These are phyloP conservation scores for Abortiporus biennis DNA, from an alignment of 1,284 basidiomycete species.

Conservation along the genomic window DNA sequence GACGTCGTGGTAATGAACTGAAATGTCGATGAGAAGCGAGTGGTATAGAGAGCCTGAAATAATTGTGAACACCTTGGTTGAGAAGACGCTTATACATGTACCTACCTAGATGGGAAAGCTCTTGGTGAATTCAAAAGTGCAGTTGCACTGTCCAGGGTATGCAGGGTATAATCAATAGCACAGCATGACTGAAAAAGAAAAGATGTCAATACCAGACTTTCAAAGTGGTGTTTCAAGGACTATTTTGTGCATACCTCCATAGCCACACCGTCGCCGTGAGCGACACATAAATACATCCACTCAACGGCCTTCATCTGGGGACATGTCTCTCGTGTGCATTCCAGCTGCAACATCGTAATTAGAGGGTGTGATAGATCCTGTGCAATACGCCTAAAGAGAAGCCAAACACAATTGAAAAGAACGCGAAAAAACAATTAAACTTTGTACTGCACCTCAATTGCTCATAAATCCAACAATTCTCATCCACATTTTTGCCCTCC, in stretches of 20 bases:
- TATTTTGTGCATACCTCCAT: conserved; percentile 75
- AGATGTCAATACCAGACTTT: conserved; percentile 5
- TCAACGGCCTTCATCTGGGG: conserved; percentile 97
- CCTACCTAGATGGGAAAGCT: conserved; percentile 85
- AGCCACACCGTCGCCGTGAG: conserved; percentile 75
- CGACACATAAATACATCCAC: conserved; percentile 95
- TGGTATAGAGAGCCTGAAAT: conserved; percentile 71
- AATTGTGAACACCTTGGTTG: no score
- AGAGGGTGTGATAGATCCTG: conserved; percentile 90
- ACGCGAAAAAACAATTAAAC: conserved; percentile 3
- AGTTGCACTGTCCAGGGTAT: conserved; percentile 91
- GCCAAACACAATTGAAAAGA: conserved; percentile 5
- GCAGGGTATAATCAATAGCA: conserved; percentile 95
- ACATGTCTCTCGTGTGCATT: conserved; percentile 81
- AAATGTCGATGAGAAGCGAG: conserved; percentile 82
- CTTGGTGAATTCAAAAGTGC: conserved; percentile 89
- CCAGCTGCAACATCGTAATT: conserved; percentile 79
- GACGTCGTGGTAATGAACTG: conserved; percentile 78
- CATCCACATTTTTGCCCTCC: conserved; percentile 50
- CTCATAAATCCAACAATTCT: conserved; percentile 92
- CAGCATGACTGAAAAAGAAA: conserved; percentile 75
- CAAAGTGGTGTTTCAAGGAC: conserved; percentile 12
- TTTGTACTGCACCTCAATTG: conserved; percentile 67
- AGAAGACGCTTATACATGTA: conserved; percentile 4
- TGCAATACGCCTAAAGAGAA: conserved; percentile 78